phyloP scores from a whole-genome alignment of 345 rosid species.

The sweet orange (Citrus sinensis) region DVS_A1.0 CM039163.1:40236001-40236500 shows the following conservation, averaged over 20 bases:
- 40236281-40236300: constrained; percentile 33
- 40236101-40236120: constrained; percentile 20
- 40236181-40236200: constrained; percentile 28
- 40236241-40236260: constrained; percentile 25
- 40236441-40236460: constrained; percentile 3
- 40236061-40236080: constrained; percentile 48
- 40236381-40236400: constrained; percentile 44
- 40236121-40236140: constrained; percentile 12
- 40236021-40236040: constrained; percentile 74
- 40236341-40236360: constrained; percentile 32
- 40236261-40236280: constrained; percentile 41
- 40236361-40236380: constrained; percentile 42
- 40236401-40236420: constrained; percentile 54
- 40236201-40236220: constrained; percentile 54
- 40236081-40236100: constrained; percentile 31
- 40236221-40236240: constrained; percentile 32
- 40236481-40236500: background rate
- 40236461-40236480: background rate
- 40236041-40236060: constrained; percentile 52
- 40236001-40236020: constrained; percentile 71
- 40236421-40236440: constrained; percentile 55
- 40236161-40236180: constrained; percentile 6
- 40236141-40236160: constrained; percentile 20
- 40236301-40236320: constrained; percentile 46
- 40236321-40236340: constrained; percentile 44